Evolutionary conservation across 163 green algal genomes (phyloP).

Genomic region (Volvox carteri): DNA sequence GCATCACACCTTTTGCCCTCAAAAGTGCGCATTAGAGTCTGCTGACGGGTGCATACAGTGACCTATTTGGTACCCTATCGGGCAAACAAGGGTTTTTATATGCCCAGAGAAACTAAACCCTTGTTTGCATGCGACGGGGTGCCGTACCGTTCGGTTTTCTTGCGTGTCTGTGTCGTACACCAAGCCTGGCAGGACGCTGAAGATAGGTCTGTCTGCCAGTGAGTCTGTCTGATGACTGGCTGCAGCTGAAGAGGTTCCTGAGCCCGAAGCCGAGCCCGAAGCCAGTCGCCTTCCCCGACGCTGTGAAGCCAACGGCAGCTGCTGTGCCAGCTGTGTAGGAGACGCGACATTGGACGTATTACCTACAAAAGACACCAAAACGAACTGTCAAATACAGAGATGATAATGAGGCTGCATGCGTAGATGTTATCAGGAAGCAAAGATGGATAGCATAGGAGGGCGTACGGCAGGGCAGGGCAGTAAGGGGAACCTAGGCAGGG

Average conservation of each 20-base stretch:
- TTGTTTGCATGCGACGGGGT: too few species aligned
- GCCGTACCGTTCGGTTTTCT: constrained; percentile 1
- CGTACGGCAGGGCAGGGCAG: background rate
- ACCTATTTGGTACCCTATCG: too few species aligned
- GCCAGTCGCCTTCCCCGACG: background rate
- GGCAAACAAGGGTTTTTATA: too few species aligned
- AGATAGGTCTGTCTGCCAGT: background rate
- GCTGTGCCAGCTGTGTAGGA: background rate
- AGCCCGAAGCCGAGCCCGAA: background rate
- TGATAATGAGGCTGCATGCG: too few species aligned
- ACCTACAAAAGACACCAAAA: background rate
- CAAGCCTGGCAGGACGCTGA: background rate
- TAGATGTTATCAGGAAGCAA: too few species aligned
- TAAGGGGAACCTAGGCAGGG: too few species aligned
- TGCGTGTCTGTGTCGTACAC: constrained; percentile 26
- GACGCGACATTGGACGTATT: constrained; percentile 38
- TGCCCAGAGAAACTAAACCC: too few species aligned
- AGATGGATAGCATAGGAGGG: background rate
- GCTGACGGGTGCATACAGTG: too few species aligned
- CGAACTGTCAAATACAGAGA: too few species aligned
- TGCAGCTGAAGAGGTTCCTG: background rate
- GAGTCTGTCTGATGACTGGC: background rate
- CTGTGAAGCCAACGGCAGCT: background rate
- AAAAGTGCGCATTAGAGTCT: too few species aligned
- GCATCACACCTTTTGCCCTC: too few species aligned